phyloP scores from a whole-genome alignment of 192 early-diverging fungal species.

The Dimargaris verticillata region DNA sequence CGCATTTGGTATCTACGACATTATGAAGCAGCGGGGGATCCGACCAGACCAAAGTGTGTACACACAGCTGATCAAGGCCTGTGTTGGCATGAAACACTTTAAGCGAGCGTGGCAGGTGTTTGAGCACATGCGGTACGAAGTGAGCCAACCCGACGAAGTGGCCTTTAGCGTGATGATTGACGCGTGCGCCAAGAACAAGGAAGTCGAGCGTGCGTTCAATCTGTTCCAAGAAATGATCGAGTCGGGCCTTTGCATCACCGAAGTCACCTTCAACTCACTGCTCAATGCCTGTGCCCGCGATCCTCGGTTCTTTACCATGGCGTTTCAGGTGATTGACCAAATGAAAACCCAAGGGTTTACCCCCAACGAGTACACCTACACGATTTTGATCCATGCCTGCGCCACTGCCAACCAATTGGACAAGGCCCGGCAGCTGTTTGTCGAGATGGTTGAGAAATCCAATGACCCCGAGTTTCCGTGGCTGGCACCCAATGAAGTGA shows the following conservation, averaged over 20 bases:
- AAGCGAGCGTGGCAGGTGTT: constrained; percentile 80
- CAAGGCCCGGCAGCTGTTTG: constrained; percentile 45
- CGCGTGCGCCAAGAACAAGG: constrained; percentile 65
- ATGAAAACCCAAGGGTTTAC: constrained; percentile 73
- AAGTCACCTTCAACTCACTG: constrained; percentile 74
- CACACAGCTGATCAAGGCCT: constrained; percentile 71
- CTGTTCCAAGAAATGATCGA: constrained; percentile 77
- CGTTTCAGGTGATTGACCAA: constrained; percentile 60
- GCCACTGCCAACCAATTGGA: constrained; percentile 55
- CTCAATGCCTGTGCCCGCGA: constrained; percentile 68
- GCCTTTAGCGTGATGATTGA: constrained; percentile 83
- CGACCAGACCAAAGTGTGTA: constrained; percentile 46
- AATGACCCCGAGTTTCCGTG: constrained; percentile 18
- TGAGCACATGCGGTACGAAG: constrained; percentile 65
- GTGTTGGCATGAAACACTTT: constrained; percentile 46
- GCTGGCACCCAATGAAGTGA: constrained; percentile 37
- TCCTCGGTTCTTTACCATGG: constrained; percentile 69
- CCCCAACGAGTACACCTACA: constrained; percentile 66
- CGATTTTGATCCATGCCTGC: constrained; percentile 60
- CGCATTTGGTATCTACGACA: constrained; percentile 58
- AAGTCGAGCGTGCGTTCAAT: constrained; percentile 82
- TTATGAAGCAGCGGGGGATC: constrained; percentile 46
- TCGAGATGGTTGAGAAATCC: constrained; percentile 34
- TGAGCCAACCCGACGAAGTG: constrained; percentile 57
- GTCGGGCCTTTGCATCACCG: constrained; percentile 50